Evolutionary conservation across 768 basidiomycete species (phyloP), one percentile per base, ranked within the genome.

Genomic region (Dendrothele bispora): DNA sequence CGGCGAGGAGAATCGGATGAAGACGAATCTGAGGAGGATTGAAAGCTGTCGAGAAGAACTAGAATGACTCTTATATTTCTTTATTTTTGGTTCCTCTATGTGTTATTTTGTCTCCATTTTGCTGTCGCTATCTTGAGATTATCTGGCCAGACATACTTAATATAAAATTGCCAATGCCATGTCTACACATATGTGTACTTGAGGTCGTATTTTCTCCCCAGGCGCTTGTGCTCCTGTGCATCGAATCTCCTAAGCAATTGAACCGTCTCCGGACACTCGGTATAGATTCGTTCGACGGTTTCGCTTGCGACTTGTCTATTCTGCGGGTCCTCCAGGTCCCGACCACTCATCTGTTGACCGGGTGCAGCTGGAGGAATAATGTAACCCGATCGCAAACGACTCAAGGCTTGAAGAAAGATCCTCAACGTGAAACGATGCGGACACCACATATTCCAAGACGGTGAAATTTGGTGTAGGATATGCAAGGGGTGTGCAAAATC

Each of bases 401-500:
- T 56, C 10, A 83, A 54, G 2, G 75, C 78, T 4, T 66, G 58
- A 22, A 74, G 62, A 39, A 91, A 61, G 7, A 79, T 55, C 2
- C 65, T 62, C 45, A 86, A 60, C 5, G 80, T 72, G 38, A 67
- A 66, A 22, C 52, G 59, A 56, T 87, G 85, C n/a, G 84, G 80
- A 36, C 70, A 71, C 89, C 87, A 90, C 37, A 67, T 60, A 39
- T 80, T 75, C 80, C 83, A 86, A 20, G 72, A 62, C 10, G 87
- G 84, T 4, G 82, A 74, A 44, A 86, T 74, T 49, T 80, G 77
- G 53, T 83, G 79, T 4, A 90, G 70, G 29, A 84, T 62, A 51
- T 78, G 72, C 28, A 91, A 67, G 5, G 79, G 72, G 57, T 79
- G 75, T n/a, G 73, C 78, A 46, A 80, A 74, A 62, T 86, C 84